Conservation (phyloP, 345 rosid species). For the Bruguiera sexangula region DNA sequence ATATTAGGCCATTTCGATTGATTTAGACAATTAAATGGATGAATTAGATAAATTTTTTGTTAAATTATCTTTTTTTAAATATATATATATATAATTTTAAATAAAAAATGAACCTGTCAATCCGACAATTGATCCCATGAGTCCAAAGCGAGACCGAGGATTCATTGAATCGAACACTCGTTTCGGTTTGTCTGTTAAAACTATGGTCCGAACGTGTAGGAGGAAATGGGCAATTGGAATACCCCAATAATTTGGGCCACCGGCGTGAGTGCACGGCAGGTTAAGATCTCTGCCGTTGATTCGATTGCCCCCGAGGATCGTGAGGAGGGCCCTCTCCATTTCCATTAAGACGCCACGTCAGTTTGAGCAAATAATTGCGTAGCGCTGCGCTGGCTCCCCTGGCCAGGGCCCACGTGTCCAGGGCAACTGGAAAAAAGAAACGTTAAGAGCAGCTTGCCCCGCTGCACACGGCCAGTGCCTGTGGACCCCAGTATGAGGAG, state of each 20-base stretch:
- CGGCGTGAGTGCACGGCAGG: not conserved
- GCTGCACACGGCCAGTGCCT: no score
- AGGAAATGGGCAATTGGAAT: constrained; percentile 3
- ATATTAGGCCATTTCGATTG: no score
- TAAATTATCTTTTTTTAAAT: no score
- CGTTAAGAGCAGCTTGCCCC: not conserved
- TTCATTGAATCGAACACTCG: no score
- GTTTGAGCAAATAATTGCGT: not conserved
- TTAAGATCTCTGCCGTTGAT: constrained; percentile 6
- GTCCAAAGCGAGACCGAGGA: no score
- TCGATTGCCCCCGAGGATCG: not conserved
- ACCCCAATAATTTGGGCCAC: constrained; percentile 14
- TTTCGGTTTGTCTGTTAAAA: no score
- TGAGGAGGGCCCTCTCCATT: not conserved
- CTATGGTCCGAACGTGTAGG: not conserved
- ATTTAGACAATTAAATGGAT: no score
- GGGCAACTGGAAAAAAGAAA: not conserved
- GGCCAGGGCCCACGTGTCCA: constrained; percentile 22
- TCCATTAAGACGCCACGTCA: constrained; percentile 14
- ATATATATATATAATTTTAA: no score
- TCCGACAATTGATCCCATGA: no score
- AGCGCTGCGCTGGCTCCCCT: constrained; percentile 15
- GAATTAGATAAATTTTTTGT: no score
- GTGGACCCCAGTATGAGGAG: no score
- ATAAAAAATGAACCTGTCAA: no score